A percentile compares a stretch with the other conserved stretches of the same genome.
Conservation (phyloP, 352 stramenopile genomes). For the Aphanomyces astaci region DNA sequence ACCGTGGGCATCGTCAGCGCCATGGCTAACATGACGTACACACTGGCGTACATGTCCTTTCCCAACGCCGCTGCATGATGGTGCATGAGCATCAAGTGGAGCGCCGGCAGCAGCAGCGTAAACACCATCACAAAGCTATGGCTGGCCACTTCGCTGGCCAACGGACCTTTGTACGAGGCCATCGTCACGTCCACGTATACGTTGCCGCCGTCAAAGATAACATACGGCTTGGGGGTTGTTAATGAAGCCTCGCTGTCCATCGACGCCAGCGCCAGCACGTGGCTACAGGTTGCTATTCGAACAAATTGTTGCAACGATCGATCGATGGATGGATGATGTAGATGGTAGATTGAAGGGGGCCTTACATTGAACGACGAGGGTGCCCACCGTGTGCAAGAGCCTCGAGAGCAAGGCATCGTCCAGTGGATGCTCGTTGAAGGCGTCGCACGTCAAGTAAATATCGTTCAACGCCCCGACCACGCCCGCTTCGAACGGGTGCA, state of each 20-base stretch:
- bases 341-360: too few species aligned
- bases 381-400: not conserved
- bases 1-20: not conserved
- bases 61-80: not conserved
- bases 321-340: too few species aligned
- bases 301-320: too few species aligned
- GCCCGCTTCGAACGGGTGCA: not conserved
- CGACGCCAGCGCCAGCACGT: not conserved
- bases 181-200: constrained; percentile 4
- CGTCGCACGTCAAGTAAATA: not conserved
- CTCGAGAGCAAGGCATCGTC: not conserved
- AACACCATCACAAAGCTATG: not conserved
- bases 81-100: not conserved
- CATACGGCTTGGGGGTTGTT: not conserved
- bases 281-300: not conserved
- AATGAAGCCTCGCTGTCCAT: not conserved
- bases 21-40: not conserved
- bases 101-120: not conserved
- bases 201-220: constrained; percentile 3
- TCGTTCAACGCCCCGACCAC: not conserved
- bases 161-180: not conserved
- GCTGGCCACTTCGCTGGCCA: not conserved
- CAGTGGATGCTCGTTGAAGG: not conserved
- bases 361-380: not conserved
- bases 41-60: not conserved